phyloP scores from a whole-genome alignment of 2,329 filamentous ascomycete species.

The Paramyrothecium roridum region DNA sequence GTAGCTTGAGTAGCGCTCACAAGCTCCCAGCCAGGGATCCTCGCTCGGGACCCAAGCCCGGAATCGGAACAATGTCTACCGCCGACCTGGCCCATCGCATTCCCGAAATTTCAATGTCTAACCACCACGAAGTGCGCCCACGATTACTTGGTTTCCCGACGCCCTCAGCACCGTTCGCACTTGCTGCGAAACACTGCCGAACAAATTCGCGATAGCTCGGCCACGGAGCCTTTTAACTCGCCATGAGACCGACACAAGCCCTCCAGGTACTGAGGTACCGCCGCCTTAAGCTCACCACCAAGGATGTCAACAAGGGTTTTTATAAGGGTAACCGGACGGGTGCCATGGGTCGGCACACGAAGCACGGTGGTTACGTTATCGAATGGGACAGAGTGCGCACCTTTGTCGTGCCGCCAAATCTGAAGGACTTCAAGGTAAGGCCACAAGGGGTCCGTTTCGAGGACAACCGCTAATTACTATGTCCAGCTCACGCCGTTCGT shows the following conservation, averaged over 20 bases:
- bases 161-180: conserved; percentile 3
- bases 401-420: conserved; percentile 71
- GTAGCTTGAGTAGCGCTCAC: not conserved
- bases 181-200: conserved; percentile 3
- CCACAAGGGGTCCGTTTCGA: not conserved
- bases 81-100: conserved; percentile 7
- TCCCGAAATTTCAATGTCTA: conserved; percentile 11
- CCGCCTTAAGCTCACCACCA: conserved; percentile 82
- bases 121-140: conserved; percentile 9
- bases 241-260: conserved; percentile 65
- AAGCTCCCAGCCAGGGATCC: not conserved
- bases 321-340: conserved; percentile 96
- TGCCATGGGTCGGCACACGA: conserved; percentile 80
- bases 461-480: conserved; percentile 10
- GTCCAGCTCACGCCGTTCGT: conserved; percentile 77
- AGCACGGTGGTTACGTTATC: conserved; percentile 78
- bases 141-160: conserved; percentile 15
- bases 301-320: conserved; percentile 88
- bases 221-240: conserved; percentile 13
- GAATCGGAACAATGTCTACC: conserved; percentile 27
- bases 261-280: conserved; percentile 66
- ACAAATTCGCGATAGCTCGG: not conserved
- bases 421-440: conserved; percentile 70
- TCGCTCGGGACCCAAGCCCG: conserved; percentile 6
- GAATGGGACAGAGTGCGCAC: conserved; percentile 88